Conservation (phyloP, 495 filamentous ascomycete genomes). For the Parachaetomium inaequale region DNA sequence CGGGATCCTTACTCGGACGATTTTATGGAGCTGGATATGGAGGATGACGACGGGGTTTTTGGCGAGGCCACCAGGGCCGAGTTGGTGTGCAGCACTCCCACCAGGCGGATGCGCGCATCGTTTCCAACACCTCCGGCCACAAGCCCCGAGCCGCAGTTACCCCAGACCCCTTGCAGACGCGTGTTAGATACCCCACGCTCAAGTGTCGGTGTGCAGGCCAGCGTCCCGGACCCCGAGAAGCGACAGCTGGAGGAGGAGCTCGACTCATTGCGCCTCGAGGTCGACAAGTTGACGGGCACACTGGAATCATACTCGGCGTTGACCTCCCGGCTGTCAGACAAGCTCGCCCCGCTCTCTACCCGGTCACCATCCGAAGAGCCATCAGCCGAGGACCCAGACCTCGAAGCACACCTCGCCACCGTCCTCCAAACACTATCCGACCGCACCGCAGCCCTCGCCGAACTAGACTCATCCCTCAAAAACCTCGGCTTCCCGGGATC, state of each 20-base stretch:
- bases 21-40: slow-evolving; percentile 37
- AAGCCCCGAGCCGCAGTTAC: slow-evolving; percentile 34
- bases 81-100: slow-evolving; percentile 42
- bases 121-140: slow-evolving; percentile 52
- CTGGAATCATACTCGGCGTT: slow-evolving; percentile 39
- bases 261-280: slow-evolving; percentile 37
- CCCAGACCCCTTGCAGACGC: slow-evolving; percentile 36
- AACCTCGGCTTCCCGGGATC: slow-evolving; percentile 54
- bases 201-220: slow-evolving; percentile 36
- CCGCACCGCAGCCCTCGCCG: slow-evolving; percentile 36
- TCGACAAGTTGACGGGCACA: slow-evolving; percentile 36
- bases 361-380: background rate
- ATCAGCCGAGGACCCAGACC: slow-evolving; percentile 17
- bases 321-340: slow-evolving; percentile 31
- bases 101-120: slow-evolving; percentile 33
- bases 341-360: slow-evolving; percentile 25
- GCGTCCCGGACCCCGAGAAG: slow-evolving; percentile 44
- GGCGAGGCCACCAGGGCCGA: slow-evolving; percentile 39
- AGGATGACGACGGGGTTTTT: slow-evolving; percentile 33
- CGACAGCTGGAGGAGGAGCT: slow-evolving; percentile 39
- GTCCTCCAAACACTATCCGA: slow-evolving; percentile 40
- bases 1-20: slow-evolving; percentile 42
- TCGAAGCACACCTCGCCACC: slow-evolving; percentile 35
- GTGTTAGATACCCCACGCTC: background rate
- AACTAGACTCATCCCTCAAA: slow-evolving; percentile 40